Base-by-base conservation (phyloP, 139 green algal species). In the Nannochloris sp. region DNA sequence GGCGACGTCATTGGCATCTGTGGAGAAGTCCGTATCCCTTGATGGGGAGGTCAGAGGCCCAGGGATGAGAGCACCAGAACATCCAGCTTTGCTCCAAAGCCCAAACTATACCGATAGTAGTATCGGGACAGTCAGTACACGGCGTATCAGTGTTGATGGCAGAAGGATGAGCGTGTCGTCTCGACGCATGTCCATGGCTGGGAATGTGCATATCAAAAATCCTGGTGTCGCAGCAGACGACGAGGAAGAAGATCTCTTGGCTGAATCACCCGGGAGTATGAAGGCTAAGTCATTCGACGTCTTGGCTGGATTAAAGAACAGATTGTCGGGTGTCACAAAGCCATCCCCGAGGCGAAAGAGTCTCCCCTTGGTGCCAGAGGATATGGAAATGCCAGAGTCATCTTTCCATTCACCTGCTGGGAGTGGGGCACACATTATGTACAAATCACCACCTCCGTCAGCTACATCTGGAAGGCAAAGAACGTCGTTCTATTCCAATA, bases 31-130 rank as follows among this genome's bases (percentile, higher is more conserved):
- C 11, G 55, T 58, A 37, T 63, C 67, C 23, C 30, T 63, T 33
- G 49, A 14, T 30, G 25, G 9, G n/a, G n/a, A 20, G 20, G 46
- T 11, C 31, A 53, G 60, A 20, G 13, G 36, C 14, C 25, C 17
- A 37, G 4, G 53, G 70, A 17, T 78, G 71, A 65, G 46, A 44
- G 48, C 44, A 9, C 65, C 65, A n/a, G 71, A 48, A 29, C 71
- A 78, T 56, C 71, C 71, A n/a, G 71, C 71, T 12, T 60, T 78
- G 14, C 59, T 56, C 48, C 65, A 72, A 59, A 72, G 63, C 49
- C 70, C 70, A 11, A 50, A 57, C 6, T 30, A 67, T n/a, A 73
- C 65, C 8, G 30, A 59, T 59, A 77, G 70, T 59, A 73, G 46
- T 48, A 26, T 77, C 6, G 65, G 69, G 45, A 73, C 70, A 23